Conservation (phyloP, 1,139 yeast genomes). For the Candida smagusa region DNA sequence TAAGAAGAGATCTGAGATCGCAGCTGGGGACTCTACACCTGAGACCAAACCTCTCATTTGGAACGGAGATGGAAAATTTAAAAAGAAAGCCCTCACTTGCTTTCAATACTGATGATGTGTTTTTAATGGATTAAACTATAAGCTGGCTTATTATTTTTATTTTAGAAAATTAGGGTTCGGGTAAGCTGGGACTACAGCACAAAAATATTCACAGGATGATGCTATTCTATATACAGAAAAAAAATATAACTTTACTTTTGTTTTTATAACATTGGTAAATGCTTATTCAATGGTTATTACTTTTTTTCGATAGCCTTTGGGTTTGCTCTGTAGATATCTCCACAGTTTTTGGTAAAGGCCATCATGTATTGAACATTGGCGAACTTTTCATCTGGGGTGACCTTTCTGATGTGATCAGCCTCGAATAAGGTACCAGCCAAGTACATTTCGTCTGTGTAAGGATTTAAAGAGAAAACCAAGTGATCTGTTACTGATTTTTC, state of each 20-base stretch:
- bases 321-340: conserved; percentile 41
- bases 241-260: too few species aligned
- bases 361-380: conserved; percentile 17
- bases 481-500: conserved; percentile 70
- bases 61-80: conserved; percentile 10
- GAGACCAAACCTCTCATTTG: conserved; percentile 26
- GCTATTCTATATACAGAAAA: too few species aligned
- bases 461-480: conserved; percentile 73
- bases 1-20: conserved; percentile 61
- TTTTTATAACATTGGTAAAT: background rate
- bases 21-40: conserved; percentile 44
- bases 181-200: too few species aligned
- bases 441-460: conserved; percentile 60
- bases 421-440: conserved; percentile 84
- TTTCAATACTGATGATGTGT: conserved; percentile 9
- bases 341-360: conserved; percentile 31
- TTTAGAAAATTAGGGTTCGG: background rate
- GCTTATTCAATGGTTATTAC: background rate
- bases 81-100: conserved; percentile 8
- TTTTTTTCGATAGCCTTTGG: conserved; percentile 9
- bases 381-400: conserved; percentile 42
- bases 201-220: too few species aligned
- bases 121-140: conserved; percentile 9
- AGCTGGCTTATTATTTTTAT: background rate
- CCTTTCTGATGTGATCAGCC: conserved; percentile 43